A percentile compares a stretch with the other conserved stretches of the same genome.
These are phyloP conservation scores for Vitis cinerea DNA, from an alignment of 164 flowering plant genomes.

Conservation along the genomic window DNA sequence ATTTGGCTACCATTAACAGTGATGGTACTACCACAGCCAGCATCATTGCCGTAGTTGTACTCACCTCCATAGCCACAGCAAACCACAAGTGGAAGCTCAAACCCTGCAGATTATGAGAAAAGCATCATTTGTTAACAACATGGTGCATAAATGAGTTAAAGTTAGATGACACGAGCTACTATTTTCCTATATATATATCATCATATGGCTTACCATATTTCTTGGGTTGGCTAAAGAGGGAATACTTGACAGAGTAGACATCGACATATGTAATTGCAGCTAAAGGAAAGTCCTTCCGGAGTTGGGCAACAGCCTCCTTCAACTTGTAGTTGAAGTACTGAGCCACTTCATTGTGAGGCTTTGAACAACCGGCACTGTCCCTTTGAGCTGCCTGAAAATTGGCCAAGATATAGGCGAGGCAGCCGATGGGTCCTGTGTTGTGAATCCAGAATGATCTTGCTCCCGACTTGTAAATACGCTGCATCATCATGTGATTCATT, in stretches of 20 bases:
- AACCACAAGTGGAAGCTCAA: constrained; percentile 30
- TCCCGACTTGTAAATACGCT: constrained; percentile 33
- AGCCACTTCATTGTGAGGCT: constrained; percentile 34
- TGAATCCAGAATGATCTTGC: constrained; percentile 51
- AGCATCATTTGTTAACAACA: background rate
- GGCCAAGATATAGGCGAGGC: constrained; percentile 33
- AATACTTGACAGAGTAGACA: constrained; percentile 38
- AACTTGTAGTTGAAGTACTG: constrained; percentile 33
- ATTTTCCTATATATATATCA: background rate
- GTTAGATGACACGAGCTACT: background rate
- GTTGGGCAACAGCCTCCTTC: constrained; percentile 29
- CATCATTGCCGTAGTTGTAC: constrained; percentile 27
- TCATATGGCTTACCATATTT: constrained; percentile 19
- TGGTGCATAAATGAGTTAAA: too few relatives aligned
- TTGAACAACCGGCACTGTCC: constrained; percentile 38
- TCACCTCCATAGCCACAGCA: constrained; percentile 52
- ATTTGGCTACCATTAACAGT: constrained; percentile 21
- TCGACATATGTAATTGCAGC: constrained; percentile 42
- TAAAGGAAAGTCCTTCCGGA: constrained; percentile 32
- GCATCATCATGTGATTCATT: background rate
- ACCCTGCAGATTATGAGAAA: constrained; percentile 26
- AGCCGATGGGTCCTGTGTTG: constrained; percentile 56
- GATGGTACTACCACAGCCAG: constrained; percentile 27
- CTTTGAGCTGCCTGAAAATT: constrained; percentile 7
- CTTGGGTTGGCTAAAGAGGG: constrained; percentile 18